Base-by-base conservation (phyloP, 2,329 filamentous ascomycete genomes). In the Penicillium sp. region DNA sequence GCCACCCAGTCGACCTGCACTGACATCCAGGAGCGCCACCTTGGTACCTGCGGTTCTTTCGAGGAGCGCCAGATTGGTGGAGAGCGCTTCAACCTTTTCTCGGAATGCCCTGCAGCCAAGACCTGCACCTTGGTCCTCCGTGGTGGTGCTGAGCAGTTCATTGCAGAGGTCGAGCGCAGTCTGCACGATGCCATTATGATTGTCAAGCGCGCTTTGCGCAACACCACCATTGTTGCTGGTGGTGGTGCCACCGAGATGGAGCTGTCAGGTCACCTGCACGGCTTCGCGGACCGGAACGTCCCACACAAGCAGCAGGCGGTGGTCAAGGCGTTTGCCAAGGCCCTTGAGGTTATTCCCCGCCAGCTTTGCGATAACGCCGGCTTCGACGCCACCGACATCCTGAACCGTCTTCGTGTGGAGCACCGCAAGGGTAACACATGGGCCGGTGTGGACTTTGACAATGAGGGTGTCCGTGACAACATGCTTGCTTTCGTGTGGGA, bases 181-280 rank as follows among this genome's bases (percentile, higher is more conserved):
- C 85, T 99, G 65, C 95, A 99, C 82, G 95, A 99, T 72, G 95
- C 95, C 68, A 98, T 99, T 78, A 99, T 99, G 95, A 96, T 99
- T 71, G 95, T 99, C 73, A 98, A 98, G 86, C 92, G 96, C 61
- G 92, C 95, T 27, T 92, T 98, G 77, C 92, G 91, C 81, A 96
- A 98, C 83, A 89, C 89, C 72, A 90, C 86, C 73, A 96, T 99
- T 65, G 95, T 99, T 26, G 95, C 93, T 46, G 95, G 95, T 69
- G 95, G 95, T 68, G 95, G 95, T 74, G 93, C 95, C 19, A 88
- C 84, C 69, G 95, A 99, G 83, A 98, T 99, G 93, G 95, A 98
- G 76, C 78, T 98, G 52, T 97, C 93, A 7, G 90, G 92, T 39
- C 96, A 96, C 79, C 86, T 99, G 62, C 93, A 97, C 82, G 84